phyloP scores from a whole-genome alignment of 495 filamentous ascomycete genomes.

The Penicillium lagena region DNA sequence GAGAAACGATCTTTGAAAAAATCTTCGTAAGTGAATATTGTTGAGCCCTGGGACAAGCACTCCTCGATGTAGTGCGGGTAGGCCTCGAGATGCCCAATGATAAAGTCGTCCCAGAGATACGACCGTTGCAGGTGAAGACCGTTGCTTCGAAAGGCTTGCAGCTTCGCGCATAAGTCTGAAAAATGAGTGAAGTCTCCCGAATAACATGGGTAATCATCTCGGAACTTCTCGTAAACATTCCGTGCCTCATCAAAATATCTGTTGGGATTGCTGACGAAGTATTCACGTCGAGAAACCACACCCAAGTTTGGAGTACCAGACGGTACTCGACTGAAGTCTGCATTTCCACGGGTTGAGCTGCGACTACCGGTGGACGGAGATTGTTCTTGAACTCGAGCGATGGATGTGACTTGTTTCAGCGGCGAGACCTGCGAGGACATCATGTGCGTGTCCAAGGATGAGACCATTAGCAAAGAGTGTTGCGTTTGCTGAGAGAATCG shows the following conservation, averaged over 20 bases:
- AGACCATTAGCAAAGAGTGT: background rate
- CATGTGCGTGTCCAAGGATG: background rate
- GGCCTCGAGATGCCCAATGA: slow-evolving; percentile 40
- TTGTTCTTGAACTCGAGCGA: slow-evolving; percentile 3
- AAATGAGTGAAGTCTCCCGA: slow-evolving; percentile 48
- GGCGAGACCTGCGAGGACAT: slow-evolving; percentile 2
- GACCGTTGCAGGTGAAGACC: slow-evolving; percentile 32
- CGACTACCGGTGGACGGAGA: slow-evolving; percentile 9
- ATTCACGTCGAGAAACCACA: slow-evolving; percentile 18
- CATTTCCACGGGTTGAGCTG: background rate
- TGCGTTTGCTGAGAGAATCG: slow-evolving; percentile 3
- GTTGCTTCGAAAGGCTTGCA: slow-evolving; percentile 39
- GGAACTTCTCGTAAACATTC: slow-evolving; percentile 44
- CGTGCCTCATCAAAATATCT: slow-evolving; percentile 14
- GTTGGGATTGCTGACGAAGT: slow-evolving; percentile 15
- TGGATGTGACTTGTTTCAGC: slow-evolving; percentile 10
- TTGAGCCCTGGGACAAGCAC: slow-evolving; percentile 8
- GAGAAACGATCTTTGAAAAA: slow-evolving; percentile 23
- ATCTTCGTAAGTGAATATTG: slow-evolving; percentile 23
- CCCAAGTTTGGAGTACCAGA: slow-evolving; percentile 4
- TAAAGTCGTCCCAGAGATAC: slow-evolving; percentile 64
- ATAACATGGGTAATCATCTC: slow-evolving; percentile 51
- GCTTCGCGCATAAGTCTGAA: slow-evolving; percentile 43
- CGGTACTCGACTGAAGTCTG: background rate
- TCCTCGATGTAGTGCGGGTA: slow-evolving; percentile 30